phyloP scores from a whole-genome alignment of 257 asterid species.

The Fraxinus pennsylvanica region DNA sequence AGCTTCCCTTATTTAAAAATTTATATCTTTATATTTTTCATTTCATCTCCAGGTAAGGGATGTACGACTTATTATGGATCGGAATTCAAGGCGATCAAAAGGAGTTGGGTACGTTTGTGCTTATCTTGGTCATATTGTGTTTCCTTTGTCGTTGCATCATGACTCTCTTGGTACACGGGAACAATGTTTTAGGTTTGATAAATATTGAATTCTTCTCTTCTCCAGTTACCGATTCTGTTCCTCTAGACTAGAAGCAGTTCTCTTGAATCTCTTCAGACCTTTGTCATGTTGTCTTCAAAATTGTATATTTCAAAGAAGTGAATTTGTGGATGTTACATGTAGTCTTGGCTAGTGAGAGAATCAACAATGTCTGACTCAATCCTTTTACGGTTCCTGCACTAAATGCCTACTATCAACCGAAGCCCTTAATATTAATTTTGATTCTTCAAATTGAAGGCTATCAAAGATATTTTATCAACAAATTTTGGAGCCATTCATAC shows the following conservation, averaged over 20 bases:
- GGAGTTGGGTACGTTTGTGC: conserved; percentile 90
- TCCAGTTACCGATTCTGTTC: conserved; percentile 14
- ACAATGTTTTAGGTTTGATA: background rate
- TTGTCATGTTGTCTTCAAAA: background rate
- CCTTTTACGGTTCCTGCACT: background rate
- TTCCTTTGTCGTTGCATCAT: background rate
- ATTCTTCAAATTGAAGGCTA: too few species aligned
- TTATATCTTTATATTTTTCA: conserved; percentile 7
- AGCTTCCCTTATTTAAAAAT: background rate
- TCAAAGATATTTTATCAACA: too few species aligned
- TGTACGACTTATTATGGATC: conserved; percentile 93
- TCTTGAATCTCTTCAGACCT: background rate
- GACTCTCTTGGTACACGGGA: background rate
- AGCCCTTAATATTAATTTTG: too few species aligned
- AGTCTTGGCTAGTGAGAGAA: background rate
- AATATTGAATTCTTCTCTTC: background rate
- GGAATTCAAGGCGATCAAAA: conserved; percentile 94
- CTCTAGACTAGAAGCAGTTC: conserved; percentile 3
- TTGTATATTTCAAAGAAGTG: background rate
- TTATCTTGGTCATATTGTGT: background rate
- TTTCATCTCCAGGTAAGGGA: conserved; percentile 75
- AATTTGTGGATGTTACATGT: background rate
- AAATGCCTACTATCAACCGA: background rate
- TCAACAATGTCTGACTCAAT: background rate
- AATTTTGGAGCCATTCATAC: background rate